phyloP scores from a whole-genome alignment of 441 rosid species.

The Hura crepitans region DNA sequence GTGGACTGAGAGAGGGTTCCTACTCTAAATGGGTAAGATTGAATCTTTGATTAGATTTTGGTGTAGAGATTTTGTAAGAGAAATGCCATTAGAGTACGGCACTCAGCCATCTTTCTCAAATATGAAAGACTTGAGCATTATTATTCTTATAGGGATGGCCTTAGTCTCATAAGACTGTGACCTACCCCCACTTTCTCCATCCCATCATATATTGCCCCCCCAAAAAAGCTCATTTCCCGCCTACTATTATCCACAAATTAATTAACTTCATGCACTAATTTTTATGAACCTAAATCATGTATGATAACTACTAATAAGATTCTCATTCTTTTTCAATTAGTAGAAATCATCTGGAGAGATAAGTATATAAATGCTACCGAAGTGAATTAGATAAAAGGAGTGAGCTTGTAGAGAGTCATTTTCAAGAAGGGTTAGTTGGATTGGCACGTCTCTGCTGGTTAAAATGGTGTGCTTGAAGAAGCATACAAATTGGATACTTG shows the following conservation, averaged over 20 bases:
- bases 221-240: not conserved
- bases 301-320: too few species aligned
- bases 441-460: not conserved
- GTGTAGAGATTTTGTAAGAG: not conserved
- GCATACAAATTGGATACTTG: not conserved
- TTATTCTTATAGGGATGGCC: slow-evolving; percentile 8
- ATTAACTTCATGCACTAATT: too few species aligned
- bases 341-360: too few species aligned
- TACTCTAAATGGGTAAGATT: not conserved
- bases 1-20: not conserved
- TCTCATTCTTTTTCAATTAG: too few species aligned
- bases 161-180: slow-evolving; percentile 1
- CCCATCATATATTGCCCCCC: not conserved
- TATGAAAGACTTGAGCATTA: not conserved
- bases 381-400: too few species aligned
- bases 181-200: not conserved
- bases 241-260: not conserved
- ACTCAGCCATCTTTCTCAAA: not conserved
- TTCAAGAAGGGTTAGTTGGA: not conserved
- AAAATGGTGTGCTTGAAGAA: not conserved
- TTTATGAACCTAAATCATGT: too few species aligned
- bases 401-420: not conserved
- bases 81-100: slow-evolving; percentile 18
- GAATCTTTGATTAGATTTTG: slow-evolving; percentile 9
- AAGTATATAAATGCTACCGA: too few species aligned